A percentile compares a stretch with the other conserved stretches of the same genome.
These are phyloP conservation scores for Pythium phragmiticola DNA, from an alignment of 352 stramenopile genomes.

Conservation along the genomic window DNA sequence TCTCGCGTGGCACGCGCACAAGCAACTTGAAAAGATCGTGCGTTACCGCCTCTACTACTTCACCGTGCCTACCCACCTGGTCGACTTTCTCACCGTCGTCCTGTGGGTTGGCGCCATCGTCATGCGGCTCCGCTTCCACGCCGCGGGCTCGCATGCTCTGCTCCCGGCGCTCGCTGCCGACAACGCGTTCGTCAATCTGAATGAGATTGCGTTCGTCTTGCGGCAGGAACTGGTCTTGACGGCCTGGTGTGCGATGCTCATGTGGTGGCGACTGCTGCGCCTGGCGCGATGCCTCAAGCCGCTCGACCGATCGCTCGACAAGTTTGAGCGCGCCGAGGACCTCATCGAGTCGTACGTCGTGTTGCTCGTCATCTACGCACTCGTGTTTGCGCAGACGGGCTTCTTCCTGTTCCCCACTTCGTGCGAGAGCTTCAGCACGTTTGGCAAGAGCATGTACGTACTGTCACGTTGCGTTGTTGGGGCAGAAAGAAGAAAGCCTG, in stretches of 20 bases:
- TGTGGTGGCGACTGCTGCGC: slow-evolving; percentile 62
- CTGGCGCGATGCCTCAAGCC: slow-evolving; percentile 44
- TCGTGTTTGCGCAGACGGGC: slow-evolving; percentile 46
- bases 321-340: slow-evolving; percentile 40
- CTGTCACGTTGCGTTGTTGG: no score
- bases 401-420: slow-evolving; percentile 42
- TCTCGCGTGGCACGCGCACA: slow-evolving; percentile 43
- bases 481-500: background rate
- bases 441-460: slow-evolving; percentile 51
- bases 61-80: slow-evolving; percentile 43
- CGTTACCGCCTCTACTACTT: slow-evolving; percentile 71
- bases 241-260: slow-evolving; percentile 42
- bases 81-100: slow-evolving; percentile 51
- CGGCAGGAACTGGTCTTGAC: slow-evolving; percentile 36
- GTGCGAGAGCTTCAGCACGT: slow-evolving; percentile 34
- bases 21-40: slow-evolving; percentile 49
- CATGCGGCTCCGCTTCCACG: slow-evolving; percentile 36
- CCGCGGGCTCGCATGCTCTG: slow-evolving; percentile 36
- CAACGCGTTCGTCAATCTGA: slow-evolving; percentile 38
- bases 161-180: slow-evolving; percentile 35
- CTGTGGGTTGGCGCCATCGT: slow-evolving; percentile 40
- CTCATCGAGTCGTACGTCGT: slow-evolving; percentile 40
- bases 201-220: slow-evolving; percentile 29
- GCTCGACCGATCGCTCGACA: slow-evolving; percentile 42
- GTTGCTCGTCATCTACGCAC: slow-evolving; percentile 43